Conservation (phyloP, 345 rosid species). For the Cochlearia excelsa region DNA sequence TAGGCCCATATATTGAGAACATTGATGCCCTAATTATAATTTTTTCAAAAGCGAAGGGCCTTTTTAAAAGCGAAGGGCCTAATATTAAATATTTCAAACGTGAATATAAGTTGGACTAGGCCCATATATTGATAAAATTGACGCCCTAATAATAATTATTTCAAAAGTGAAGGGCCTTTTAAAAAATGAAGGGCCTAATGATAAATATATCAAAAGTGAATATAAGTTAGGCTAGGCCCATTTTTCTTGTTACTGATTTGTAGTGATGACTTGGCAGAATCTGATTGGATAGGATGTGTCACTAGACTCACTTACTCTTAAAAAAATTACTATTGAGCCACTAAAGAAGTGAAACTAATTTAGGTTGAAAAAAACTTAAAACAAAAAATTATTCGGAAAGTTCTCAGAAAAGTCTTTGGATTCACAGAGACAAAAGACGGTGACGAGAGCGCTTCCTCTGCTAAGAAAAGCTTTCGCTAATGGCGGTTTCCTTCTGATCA, state of each 20-base stretch:
- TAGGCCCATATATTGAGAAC: conserved; percentile 4
- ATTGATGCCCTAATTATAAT: not conserved
- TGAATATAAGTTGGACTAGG: too few species aligned
- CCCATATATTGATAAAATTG: not conserved
- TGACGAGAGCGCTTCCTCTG: conserved; percentile 31
- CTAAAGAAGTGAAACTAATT: not conserved
- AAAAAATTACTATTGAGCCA: conserved; percentile 12
- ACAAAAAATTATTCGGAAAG: not conserved
- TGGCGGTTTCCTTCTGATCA: conserved; percentile 41
- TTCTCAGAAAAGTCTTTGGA: conserved; percentile 32
- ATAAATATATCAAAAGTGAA: not conserved
- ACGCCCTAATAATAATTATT: not conserved
- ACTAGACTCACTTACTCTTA: conserved; percentile 1
- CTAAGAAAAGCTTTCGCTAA: conserved; percentile 26
- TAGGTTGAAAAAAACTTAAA: not conserved
- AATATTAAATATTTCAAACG: not conserved
- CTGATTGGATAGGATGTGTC: conserved; percentile 34
- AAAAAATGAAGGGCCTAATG: not conserved
- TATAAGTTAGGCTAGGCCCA: not conserved
- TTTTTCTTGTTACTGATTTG: too few species aligned
- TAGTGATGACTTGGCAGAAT: conserved; percentile 16
- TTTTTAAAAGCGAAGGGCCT: not conserved
- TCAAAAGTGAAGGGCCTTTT: conserved; percentile 9
- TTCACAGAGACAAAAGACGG: conserved; percentile 28
- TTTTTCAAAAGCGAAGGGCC: not conserved